Base-by-base conservation (phyloP, 495 filamentous ascomycete genomes). In the Neurospora hispaniola region DNA sequence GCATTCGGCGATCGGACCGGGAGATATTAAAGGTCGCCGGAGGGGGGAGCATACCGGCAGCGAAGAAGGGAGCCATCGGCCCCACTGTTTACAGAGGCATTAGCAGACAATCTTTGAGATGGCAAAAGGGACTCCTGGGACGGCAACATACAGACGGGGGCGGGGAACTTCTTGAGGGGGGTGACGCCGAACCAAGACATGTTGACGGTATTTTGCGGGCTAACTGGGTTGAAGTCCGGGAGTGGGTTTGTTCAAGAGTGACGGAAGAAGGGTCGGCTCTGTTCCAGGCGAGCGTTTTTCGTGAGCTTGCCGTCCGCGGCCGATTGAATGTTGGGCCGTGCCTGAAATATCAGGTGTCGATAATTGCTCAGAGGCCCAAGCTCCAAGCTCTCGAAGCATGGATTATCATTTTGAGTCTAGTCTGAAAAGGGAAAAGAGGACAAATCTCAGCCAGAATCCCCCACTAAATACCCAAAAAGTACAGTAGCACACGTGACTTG, bases 31-130 rank as follows among this genome's bases (percentile, higher is more conserved):
- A 18, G 23, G 54, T 18, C 27, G 54, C 27, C n/a, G n/a, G 54
- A 27, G 3, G n/a, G 10, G 3, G 23, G 10, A 70, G 76, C 94
- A 80, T 95, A 98, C 95, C 94, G 81, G 95, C 94, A 85, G 88
- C 85, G 87, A 91, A 96, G 89, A 98, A 98, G 71, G 95, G 95
- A 79, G 88, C 89, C 89, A 96, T 88, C 75, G 94, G 94, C 85
- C 87, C 84, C 85, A 92, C 95, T 98, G 82, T 84, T 78, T 73
- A 69, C 42, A 48, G 72, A 75, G 76, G 77, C 69, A 80, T 70
- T 72, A 72, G 75, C 71, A 77, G 74, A 74, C 72, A 70, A 71
- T 75, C 74, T 69, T 70, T 48, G 35, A 69, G 39, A 74, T 40
- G 35, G 39, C 3, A 59, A 59, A 68, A 35, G 68, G 69, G 46